Conservation (phyloP, 1,139 yeast genomes). For the Blastobotrys serpentis region DNA sequence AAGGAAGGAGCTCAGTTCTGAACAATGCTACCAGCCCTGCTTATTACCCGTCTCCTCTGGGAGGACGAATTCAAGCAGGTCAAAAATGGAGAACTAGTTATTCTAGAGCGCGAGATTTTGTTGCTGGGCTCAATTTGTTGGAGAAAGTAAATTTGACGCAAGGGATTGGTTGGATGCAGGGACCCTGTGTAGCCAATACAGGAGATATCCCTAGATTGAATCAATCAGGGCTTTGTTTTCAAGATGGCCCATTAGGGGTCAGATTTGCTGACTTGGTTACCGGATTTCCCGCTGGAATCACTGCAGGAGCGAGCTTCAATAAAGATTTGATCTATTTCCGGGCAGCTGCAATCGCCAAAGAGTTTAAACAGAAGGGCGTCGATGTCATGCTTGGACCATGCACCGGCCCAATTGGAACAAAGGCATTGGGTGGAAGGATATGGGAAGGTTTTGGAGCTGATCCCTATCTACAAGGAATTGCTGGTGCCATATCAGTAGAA, state of each 20-base stretch:
- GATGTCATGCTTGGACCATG: slow-evolving; percentile 62
- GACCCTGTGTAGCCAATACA: slow-evolving; percentile 65
- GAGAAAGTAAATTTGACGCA: slow-evolving; percentile 65
- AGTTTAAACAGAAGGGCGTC: slow-evolving; percentile 57
- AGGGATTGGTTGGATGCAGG: slow-evolving; percentile 66
- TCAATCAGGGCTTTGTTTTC: slow-evolving; percentile 58
- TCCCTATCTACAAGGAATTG: slow-evolving; percentile 60
- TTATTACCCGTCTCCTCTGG: slow-evolving; percentile 25
- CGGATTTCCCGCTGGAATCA: slow-evolving; percentile 58
- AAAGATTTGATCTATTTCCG: slow-evolving; percentile 51
- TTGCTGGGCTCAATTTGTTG: slow-evolving; percentile 53
- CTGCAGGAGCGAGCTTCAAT: slow-evolving; percentile 60
- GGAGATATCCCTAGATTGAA: slow-evolving; percentile 58
- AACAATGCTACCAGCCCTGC: slow-evolving; percentile 22
- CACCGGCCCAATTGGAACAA: slow-evolving; percentile 61
- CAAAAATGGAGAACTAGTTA: slow-evolving; percentile 28
- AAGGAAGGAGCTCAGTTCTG: background rate
- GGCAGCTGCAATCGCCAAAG: slow-evolving; percentile 59
- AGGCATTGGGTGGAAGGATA: slow-evolving; percentile 64
- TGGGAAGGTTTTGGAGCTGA: slow-evolving; percentile 70
- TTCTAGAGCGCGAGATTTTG: slow-evolving; percentile 52
- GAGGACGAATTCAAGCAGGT: slow-evolving; percentile 39
- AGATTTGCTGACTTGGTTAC: slow-evolving; percentile 58
- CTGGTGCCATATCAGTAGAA: slow-evolving; percentile 52
- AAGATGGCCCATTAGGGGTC: slow-evolving; percentile 67